Evolutionary conservation across 352 stramenopile species (phyloP).

Genomic region (Phytophthora pluvialis): DNA sequence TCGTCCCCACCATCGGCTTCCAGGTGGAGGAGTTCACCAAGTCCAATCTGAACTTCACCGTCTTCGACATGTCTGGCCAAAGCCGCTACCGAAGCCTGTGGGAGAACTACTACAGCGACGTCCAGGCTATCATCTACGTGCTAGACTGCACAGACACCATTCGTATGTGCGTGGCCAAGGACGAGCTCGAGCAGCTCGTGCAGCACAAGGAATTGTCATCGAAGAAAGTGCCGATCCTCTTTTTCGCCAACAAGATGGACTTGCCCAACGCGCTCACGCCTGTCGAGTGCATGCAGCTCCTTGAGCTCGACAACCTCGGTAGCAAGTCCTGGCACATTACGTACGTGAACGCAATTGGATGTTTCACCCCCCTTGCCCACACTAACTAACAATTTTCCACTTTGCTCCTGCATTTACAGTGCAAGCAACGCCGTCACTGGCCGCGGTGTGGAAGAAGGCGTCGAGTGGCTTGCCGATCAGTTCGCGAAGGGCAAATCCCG

Average conservation of each 20-base stretch:
- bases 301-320: slow-evolving; percentile 79
- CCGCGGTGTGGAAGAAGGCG: slow-evolving; percentile 78
- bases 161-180: slow-evolving; percentile 86
- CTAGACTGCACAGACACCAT: slow-evolving; percentile 89
- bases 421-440: slow-evolving; percentile 86
- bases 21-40: slow-evolving; percentile 91
- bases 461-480: slow-evolving; percentile 83
- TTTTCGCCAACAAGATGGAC: slow-evolving; percentile 92
- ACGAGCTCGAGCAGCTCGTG: slow-evolving; percentile 88
- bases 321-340: slow-evolving; percentile 89
- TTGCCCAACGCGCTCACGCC: slow-evolving; percentile 68
- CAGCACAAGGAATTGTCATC: slow-evolving; percentile 77
- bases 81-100: slow-evolving; percentile 82
- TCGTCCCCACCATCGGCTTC: slow-evolving; percentile 91
- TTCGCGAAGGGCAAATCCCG: slow-evolving; percentile 67
- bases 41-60: slow-evolving; percentile 92
- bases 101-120: slow-evolving; percentile 89
- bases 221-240: slow-evolving; percentile 81
- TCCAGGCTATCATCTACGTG: slow-evolving; percentile 91
- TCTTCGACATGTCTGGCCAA: slow-evolving; percentile 92
- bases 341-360: slow-evolving; percentile 40
- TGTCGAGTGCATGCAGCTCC: slow-evolving; percentile 82
- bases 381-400: slow-evolving; percentile 4
- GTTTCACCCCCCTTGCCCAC: background rate
- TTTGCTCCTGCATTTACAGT: slow-evolving; percentile 31